A percentile compares a stretch with the other conserved stretches of the same genome.
phyloP scores from a whole-genome alignment of 2,329 filamentous ascomycete genomes.

The Colletotrichum acutatum region DNA sequence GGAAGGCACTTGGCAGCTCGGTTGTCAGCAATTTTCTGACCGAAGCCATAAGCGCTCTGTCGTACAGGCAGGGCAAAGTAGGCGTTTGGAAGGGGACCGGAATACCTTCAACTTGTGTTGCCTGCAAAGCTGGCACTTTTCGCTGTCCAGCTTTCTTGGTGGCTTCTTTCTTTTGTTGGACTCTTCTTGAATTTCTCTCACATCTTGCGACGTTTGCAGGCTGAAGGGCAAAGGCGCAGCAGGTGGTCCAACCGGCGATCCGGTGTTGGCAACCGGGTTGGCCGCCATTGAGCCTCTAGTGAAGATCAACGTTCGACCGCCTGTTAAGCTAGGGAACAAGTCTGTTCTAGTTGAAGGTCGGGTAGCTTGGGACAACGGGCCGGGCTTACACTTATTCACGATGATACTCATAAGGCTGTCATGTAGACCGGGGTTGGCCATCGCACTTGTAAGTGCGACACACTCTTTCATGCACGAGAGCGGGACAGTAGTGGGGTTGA shows the following conservation, averaged over 20 bases:
- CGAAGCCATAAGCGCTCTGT: not conserved
- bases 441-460: not conserved
- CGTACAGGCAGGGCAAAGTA: not conserved
- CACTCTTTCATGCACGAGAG: not conserved
- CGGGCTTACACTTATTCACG: no score
- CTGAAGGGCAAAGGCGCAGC: not conserved
- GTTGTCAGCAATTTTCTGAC: not conserved
- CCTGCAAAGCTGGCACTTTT: constrained; percentile 4
- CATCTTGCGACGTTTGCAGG: not conserved
- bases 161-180: not conserved
- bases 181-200: not conserved
- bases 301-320: not conserved
- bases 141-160: not conserved
- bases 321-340: not conserved
- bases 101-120: constrained; percentile 3
- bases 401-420: not conserved
- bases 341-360: not conserved
- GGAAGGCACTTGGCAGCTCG: not conserved
- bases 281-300: not conserved
- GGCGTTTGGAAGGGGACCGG: not conserved
- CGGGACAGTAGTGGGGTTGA: not conserved
- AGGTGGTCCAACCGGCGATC: not conserved
- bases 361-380: not conserved
- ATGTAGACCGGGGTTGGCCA: not conserved
- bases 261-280: not conserved